Percentiles rank a stretch among this genome's conserved stretches.
phyloP scores from a whole-genome alignment of 2,329 filamentous ascomycete genomes.

The Penicillium aurantiogriseum region DNA sequence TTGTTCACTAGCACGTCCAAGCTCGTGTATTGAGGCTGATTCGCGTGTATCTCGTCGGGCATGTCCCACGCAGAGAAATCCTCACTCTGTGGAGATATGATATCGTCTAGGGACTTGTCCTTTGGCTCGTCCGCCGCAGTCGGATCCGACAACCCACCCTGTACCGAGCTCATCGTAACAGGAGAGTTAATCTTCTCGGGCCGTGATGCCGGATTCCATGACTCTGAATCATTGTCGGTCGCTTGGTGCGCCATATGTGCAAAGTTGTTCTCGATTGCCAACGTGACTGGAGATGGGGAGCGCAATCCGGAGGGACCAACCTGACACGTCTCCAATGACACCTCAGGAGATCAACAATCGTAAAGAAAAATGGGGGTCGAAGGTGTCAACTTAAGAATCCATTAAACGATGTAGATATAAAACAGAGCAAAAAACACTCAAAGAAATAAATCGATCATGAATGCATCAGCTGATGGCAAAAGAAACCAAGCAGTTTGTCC shows the following conservation, averaged over 20 bases:
- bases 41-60: slow-evolving; percentile 8
- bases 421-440: slow-evolving; percentile 5
- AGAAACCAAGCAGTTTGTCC: slow-evolving; percentile 2
- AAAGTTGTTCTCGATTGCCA: slow-evolving; percentile 7
- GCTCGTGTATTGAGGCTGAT: slow-evolving; percentile 6
- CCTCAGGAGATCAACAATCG: slow-evolving; percentile 26
- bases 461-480: slow-evolving; percentile 7
- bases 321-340: slow-evolving; percentile 32
- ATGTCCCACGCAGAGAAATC: slow-evolving; percentile 23
- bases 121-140: slow-evolving; percentile 16
- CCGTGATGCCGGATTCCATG: slow-evolving; percentile 58
- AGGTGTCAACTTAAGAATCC: slow-evolving; percentile 14
- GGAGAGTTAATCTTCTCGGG: slow-evolving; percentile 37
- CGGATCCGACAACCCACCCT: slow-evolving; percentile 14
- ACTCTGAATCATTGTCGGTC: slow-evolving; percentile 24
- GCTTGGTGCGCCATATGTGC: slow-evolving; percentile 26
- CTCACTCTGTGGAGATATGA: slow-evolving; percentile 18
- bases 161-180: slow-evolving; percentile 11
- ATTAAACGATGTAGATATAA: slow-evolving; percentile 14
- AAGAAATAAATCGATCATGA: slow-evolving; percentile 11
- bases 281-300: slow-evolving; percentile 10
- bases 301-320: slow-evolving; percentile 19
- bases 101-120: slow-evolving; percentile 9
- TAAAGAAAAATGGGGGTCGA: slow-evolving; percentile 9
- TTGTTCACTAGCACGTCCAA: slow-evolving; percentile 4